A percentile compares a stretch with the other conserved stretches of the same genome.
phyloP scores from a whole-genome alignment of 208 protist species.

The Porcisia hertigi region DNA sequence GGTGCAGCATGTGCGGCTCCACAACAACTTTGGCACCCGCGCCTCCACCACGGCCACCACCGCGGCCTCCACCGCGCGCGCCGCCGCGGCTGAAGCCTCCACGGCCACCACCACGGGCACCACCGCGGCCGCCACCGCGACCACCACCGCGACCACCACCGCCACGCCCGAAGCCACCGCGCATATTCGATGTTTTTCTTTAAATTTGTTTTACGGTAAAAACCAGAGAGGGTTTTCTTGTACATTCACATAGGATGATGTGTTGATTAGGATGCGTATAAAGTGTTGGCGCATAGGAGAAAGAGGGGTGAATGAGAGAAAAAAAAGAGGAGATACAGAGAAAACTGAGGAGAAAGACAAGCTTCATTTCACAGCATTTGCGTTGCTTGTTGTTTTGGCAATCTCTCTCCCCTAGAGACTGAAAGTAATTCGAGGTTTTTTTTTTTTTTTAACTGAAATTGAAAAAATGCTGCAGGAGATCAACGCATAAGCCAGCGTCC shows the following conservation, averaged over 20 bases:
- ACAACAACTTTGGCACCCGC: constrained; percentile 97
- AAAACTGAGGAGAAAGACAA: background rate
- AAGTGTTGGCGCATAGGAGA: background rate
- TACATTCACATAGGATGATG: background rate
- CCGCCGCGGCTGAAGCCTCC: constrained; percentile 50
- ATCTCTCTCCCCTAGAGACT: background rate
- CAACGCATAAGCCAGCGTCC: background rate
- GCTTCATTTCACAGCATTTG: background rate
- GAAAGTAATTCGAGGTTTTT: background rate
- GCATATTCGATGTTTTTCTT: constrained; percentile 26
- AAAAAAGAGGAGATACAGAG: background rate
- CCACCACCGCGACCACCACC: constrained; percentile 17
- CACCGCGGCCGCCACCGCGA: constrained; percentile 28
- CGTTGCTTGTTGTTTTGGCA: background rate
- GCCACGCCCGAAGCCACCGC: constrained; percentile 27
- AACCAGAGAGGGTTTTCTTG: background rate
- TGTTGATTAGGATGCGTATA: background rate
- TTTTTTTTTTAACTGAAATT: background rate
- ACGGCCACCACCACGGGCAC: constrained; percentile 50
- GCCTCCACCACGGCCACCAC: constrained; percentile 77
- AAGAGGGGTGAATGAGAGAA: background rate
- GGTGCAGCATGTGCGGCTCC: constrained; percentile 96
- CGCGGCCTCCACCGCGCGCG: constrained; percentile 39
- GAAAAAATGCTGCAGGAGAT: background rate
- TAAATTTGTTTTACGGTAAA: background rate